Percentiles rank a stretch among this genome's conserved stretches.
These are phyloP conservation scores for Purpureocillium lavendulum DNA, from an alignment of 2,329 filamentous ascomycete species.

Conservation along the genomic window DNA sequence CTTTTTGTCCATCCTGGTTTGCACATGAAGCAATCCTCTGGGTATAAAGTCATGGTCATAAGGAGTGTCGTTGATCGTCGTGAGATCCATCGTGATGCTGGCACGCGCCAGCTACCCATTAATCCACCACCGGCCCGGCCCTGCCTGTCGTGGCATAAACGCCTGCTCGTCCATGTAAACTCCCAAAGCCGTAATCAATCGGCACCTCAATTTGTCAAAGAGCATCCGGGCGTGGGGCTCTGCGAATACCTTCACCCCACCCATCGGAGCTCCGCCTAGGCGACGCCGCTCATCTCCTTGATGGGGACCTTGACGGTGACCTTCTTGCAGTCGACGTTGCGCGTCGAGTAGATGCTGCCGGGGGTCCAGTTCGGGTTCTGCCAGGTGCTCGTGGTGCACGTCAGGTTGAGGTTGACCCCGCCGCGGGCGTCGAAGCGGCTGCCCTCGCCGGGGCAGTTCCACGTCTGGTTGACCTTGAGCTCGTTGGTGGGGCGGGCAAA, in stretches of 20 bases:
- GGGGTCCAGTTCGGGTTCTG: slow-evolving; percentile 22
- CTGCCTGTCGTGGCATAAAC: no score
- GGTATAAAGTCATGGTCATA: slow-evolving; percentile 5
- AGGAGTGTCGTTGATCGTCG: slow-evolving; percentile 7
- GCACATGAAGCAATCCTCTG: no score
- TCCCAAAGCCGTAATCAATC: no score
- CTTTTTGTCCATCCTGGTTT: no score
- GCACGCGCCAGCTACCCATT: no score
- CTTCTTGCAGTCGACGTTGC: slow-evolving; percentile 17
- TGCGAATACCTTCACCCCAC: no score
- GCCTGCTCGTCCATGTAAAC: no score
- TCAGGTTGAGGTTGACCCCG: slow-evolving; percentile 15
- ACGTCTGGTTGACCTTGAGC: slow-evolving; percentile 39
- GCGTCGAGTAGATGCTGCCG: slow-evolving; percentile 22
- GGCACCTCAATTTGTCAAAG: no score
- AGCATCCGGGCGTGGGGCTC: no score
- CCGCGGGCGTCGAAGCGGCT: slow-evolving; percentile 19
- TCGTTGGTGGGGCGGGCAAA: slow-evolving; percentile 27
- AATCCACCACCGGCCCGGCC: no score
- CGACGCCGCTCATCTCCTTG: slow-evolving; percentile 15
- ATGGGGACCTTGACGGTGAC: slow-evolving; percentile 16
- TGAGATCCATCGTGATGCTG: not conserved
- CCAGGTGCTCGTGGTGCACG: slow-evolving; percentile 17
- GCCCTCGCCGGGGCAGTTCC: slow-evolving; percentile 35
- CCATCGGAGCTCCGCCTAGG: no score